These are phyloP conservation scores for Beauveria australis DNA, from an alignment of 2,329 filamentous ascomycete species.

Conservation along the genomic window DNA sequence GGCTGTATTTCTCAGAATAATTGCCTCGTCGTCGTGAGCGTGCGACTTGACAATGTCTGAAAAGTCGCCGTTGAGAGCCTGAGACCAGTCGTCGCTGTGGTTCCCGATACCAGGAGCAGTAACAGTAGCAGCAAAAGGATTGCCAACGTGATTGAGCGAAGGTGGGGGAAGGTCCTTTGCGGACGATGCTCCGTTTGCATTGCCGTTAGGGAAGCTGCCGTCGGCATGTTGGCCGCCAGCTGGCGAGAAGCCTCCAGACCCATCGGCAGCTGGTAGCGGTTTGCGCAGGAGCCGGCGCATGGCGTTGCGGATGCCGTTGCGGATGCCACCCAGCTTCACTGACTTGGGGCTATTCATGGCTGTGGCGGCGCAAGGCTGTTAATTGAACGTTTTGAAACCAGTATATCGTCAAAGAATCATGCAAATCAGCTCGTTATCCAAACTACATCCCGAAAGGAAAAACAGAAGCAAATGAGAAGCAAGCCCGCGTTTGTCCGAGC, in stretches of 20 bases:
- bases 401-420: background rate
- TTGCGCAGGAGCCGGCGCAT: conserved; percentile 23
- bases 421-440: background rate
- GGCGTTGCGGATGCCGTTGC: conserved; percentile 19
- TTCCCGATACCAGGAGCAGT: background rate
- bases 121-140: background rate
- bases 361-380: background rate
- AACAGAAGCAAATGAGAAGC: background rate
- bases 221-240: conserved; percentile 4
- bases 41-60: conserved; percentile 5
- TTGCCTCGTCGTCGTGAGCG: background rate
- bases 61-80: background rate
- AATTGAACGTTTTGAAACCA: background rate
- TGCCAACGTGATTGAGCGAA: background rate
- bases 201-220: background rate
- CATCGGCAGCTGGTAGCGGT: conserved; percentile 1
- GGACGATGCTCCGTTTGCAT: background rate
- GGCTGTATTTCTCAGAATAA: background rate
- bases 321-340: conserved; percentile 23
- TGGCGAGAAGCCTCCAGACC: conserved; percentile 3
- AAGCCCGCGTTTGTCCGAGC: background rate
- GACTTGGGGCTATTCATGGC: conserved; percentile 23
- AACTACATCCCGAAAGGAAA: background rate
- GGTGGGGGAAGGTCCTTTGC: background rate
- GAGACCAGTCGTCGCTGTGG: conserved; percentile 4